Evolutionary conservation across 2,329 filamentous ascomycete species (phyloP), one percentile per base, ranked within the genome.

Genomic region (Colletotrichum higginsianum): DNA sequence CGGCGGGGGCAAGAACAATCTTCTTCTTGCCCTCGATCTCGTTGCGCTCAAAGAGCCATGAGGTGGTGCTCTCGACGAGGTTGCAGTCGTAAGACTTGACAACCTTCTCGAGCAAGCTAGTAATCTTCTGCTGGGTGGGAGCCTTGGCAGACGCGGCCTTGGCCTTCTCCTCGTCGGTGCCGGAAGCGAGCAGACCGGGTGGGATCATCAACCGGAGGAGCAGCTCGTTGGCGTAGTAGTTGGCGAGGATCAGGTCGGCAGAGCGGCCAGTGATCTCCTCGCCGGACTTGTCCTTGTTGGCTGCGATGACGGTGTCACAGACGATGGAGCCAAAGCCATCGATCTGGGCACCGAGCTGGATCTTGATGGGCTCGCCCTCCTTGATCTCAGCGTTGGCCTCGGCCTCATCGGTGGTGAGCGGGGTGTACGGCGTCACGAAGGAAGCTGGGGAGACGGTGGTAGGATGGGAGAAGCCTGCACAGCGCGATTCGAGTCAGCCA

Each of bases 21-120:
- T 98, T 98, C 92, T 98, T 98, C 88, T 93, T 82, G 78, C 94
- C 93, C 87, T 99, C 96, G 75, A 99, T 98, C 84, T 99, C 96
- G 84, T 98, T 98, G 82, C 94, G 93, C 80, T 94, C 95, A 82
- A 99, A 98, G 73, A 94, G 85, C 95, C 96, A 99, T 80, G 94
- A 97, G 53, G 96, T 99, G 74, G 96, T 99, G 88, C 95, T 97
- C 89, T 99, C 96, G 67, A 99, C 94, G 35, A 98, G 86, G 82
- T 92, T 97, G 88, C 93, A 95, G 73, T 94, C 95, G 84, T 97
- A 99, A 77, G 90, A 88, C 86, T 97, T 95, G 80, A 92, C 93
- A 56, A 98, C 90, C 89, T 96, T 98, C 85, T 98, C 95, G 61
- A 99, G 86, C 74, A 98, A 86, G 77, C 89, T 88, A 75, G 93